Base-by-base conservation (phyloP, 805 yeast species). In the Saccharomycodes ludwigii region DNA sequence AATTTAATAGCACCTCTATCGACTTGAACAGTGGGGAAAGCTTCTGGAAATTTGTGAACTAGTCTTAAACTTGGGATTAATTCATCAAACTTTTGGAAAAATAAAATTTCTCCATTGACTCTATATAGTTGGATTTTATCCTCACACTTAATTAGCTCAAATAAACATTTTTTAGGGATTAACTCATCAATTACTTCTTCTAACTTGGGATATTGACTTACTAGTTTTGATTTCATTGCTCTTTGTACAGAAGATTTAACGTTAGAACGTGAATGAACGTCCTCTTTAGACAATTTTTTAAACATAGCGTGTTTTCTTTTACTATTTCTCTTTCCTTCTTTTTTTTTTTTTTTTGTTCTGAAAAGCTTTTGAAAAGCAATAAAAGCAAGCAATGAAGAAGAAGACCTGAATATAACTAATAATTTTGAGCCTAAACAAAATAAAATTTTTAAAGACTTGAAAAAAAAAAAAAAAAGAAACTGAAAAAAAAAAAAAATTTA, bases 1-100 rank as follows among this genome's bases (percentile, higher is more conserved):
- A 86, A 86, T 56, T 86, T 86, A 53, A 86, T 86, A 31, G 97
- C 97, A 36, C 97, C 97, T 52, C 95, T 69, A 48, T 86, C 97
- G 9, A 88, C 96, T 50, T 76, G 81, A 27, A 86, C 93, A 21
- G 70, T 60, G 15, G 95, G 95, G 59, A 86, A 86, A 22, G 76
- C 71, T 7, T 68, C 65, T 4, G 96, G 95, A 50, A 77, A 82
- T 53, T 73, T 73, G 57, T 84, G 95, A 19, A 84, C 83, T 12
- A 78, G 54, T 43, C 65, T 71, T 41, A 88, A 63, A 21, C 82
- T 59, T 11, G 96, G 96, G 34, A 82, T 68, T 44, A 85, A 58
- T 39, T 71, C 77, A 48, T 81, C 80, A 42, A 79, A 85, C 40
- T 82, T 79, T 57, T 85, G 95, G 56, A 72, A 79, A 42, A 81